A percentile compares a stretch with the other conserved stretches of the same genome.
These are phyloP conservation scores for Tetrapisispora fleetii DNA, from an alignment of 805 yeast genomes.

Conservation along the genomic window DNA sequence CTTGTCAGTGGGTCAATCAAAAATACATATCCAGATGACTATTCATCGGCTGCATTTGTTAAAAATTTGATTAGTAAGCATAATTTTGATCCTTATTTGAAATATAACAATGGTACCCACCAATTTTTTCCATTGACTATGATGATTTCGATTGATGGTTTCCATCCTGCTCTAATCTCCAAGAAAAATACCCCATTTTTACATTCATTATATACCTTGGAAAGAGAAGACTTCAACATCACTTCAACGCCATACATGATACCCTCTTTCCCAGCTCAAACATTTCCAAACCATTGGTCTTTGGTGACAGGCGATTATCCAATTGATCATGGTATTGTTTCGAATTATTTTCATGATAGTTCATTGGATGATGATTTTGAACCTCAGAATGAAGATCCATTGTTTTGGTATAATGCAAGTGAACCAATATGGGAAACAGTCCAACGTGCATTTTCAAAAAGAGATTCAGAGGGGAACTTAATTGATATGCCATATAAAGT, in stretches of 20 bases:
- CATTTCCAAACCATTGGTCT: constrained; percentile 91
- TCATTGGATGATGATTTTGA: constrained; percentile 42
- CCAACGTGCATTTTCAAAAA: constrained; percentile 40
- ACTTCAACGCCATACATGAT: constrained; percentile 60
- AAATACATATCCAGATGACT: neutral
- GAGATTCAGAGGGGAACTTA: neutral
- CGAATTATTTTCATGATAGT: constrained; percentile 39
- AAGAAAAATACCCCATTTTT: constrained; percentile 58
- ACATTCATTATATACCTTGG: constrained; percentile 43
- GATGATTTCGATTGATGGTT: constrained; percentile 74
- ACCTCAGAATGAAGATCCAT: constrained; percentile 40
- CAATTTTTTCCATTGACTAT: constrained; percentile 71
- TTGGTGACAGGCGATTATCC: constrained; percentile 81
- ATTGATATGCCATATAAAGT: constrained; percentile 9
- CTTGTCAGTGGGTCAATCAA: neutral
- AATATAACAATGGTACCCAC: constrained; percentile 49
- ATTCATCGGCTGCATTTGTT: neutral
- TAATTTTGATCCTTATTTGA: constrained; percentile 14
- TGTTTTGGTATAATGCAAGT: constrained; percentile 69
- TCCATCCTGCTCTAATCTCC: constrained; percentile 81
- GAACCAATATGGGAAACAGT: constrained; percentile 86
- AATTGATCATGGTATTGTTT: constrained; percentile 76
- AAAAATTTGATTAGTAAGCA: neutral
- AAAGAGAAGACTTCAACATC: constrained; percentile 31
- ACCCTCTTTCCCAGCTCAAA: constrained; percentile 82